Conservation (phyloP, 1,139 yeast genomes). For the Kodamaea suecica region DNA sequence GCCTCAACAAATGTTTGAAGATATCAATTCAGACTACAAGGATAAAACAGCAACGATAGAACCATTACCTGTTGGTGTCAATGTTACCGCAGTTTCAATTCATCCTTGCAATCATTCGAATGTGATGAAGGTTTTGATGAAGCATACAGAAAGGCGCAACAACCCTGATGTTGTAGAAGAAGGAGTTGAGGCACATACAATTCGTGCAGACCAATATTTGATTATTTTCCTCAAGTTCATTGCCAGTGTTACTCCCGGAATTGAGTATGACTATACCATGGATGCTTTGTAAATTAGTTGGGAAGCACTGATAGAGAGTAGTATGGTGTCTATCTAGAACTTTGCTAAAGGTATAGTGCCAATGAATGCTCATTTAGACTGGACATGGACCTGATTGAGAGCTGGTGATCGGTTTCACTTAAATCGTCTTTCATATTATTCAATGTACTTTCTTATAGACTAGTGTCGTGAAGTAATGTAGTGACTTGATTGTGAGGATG, state of each 20-base stretch:
- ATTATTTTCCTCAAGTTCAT: constrained; percentile 88
- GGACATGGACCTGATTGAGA: too few relatives aligned
- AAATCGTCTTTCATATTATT: too few relatives aligned
- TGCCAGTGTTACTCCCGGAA: constrained; percentile 96
- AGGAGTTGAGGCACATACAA: constrained; percentile 11
- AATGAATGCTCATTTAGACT: too few relatives aligned
- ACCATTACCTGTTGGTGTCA: constrained; percentile 76
- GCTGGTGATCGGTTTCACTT: too few relatives aligned
- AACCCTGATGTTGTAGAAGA: too few relatives aligned
- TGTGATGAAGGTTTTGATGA: constrained; percentile 87
- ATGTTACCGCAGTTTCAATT: constrained; percentile 81
- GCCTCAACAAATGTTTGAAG: constrained; percentile 92
- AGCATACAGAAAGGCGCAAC: constrained; percentile 34
- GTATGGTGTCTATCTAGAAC: too few relatives aligned
- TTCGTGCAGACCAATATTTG: constrained; percentile 88
- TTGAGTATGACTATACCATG: constrained; percentile 96
- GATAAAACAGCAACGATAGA: constrained; percentile 97
- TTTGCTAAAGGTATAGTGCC: too few relatives aligned
- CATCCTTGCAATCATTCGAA: constrained; percentile 97
- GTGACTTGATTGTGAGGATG: too few relatives aligned
- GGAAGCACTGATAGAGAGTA: too few relatives aligned
- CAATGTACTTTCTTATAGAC: too few relatives aligned
- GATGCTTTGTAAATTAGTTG: constrained; percentile 59
- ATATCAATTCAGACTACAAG: constrained; percentile 84
- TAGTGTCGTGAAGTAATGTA: too few relatives aligned